A percentile compares a stretch with the other conserved stretches of the same genome.
Conservation (phyloP, 2,329 filamentous ascomycete genomes). For the Aspergillus quadricinctus region DNA sequence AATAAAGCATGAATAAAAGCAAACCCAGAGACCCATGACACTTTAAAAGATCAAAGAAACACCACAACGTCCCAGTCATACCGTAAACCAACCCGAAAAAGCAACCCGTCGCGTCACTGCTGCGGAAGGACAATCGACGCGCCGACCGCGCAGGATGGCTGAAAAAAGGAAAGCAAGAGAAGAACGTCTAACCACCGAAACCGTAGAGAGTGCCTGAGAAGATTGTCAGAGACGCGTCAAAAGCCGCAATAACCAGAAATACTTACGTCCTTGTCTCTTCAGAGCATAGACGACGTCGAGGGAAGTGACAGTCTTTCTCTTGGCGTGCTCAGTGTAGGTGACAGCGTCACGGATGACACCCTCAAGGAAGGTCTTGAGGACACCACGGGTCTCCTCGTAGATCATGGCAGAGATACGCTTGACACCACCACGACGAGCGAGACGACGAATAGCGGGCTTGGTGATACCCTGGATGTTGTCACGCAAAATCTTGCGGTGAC, state of each 20-base stretch:
- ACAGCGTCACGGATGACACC: constrained; percentile 74
- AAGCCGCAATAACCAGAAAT: constrained; percentile 3
- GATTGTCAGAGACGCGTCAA: constrained; percentile 16
- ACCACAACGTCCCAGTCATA: constrained; percentile 44
- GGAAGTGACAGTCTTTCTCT: constrained; percentile 58
- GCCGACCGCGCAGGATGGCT: constrained; percentile 32
- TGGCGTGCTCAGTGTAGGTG: constrained; percentile 79
- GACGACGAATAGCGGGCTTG: constrained; percentile 97
- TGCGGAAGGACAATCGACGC: constrained; percentile 27
- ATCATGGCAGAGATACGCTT: constrained; percentile 99
- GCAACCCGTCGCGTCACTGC: constrained; percentile 31
- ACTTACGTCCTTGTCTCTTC: constrained; percentile 57
- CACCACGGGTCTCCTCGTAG: constrained; percentile 78
- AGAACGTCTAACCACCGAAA: constrained; percentile 71
- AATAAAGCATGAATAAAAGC: constrained; percentile 36
- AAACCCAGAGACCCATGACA: constrained; percentile 43
- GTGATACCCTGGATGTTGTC: constrained; percentile 99
- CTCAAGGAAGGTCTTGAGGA: constrained; percentile 80
- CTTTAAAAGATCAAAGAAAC: constrained; percentile 36
- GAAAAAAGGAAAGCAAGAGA: constrained; percentile 26
- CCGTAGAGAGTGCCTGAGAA: constrained; percentile 68
- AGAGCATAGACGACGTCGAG: constrained; percentile 61
- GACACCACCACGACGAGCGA: constrained; percentile 98
- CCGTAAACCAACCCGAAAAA: constrained; percentile 40
- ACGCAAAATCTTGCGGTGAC: constrained; percentile 97